Evolutionary conservation across 2,329 filamentous ascomycete genomes (phyloP), one percentile per base, ranked within the genome.

Genomic region (Pestalotiopsis sp.): DNA sequence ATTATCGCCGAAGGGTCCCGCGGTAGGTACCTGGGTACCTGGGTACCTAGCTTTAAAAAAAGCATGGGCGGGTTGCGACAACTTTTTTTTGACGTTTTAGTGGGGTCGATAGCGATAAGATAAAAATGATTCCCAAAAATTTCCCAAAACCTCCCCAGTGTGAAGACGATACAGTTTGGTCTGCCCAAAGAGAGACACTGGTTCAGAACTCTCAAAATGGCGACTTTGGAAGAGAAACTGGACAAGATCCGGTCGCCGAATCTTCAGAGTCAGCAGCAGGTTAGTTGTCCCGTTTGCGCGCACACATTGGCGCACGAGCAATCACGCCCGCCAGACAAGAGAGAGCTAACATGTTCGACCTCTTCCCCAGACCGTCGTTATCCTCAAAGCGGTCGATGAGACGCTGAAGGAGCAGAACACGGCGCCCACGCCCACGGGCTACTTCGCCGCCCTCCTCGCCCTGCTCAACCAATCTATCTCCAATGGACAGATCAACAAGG

Each of bases 241-340:
- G 93, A 95, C 84, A 98, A 97, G 88, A 98, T 98, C 81, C 93
- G 96, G 83, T 96, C 93, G 79, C 96, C 96, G 68, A 97, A 97
- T 82, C 90, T 98, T 77, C 93, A 98, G 82, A 97, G 93, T 80
- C 95, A 98, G 83, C 91, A 97, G 81, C 94, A 95, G 88, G 94
- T 96, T 84, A 74, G 85, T 80, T 20, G n/a, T 11, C 14, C 64
- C 6, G n/a, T 36, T 20, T n/a, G 13, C n/a, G n/a, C 14, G 36
- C 45, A 36, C 36, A 20, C 65, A 66, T 60, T 58, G 67, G 70
- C 56, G 63, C 56, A 70, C 7, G 4, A n/a, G 23, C 7, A n/a
- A 12, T 23, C 17, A 52, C 45, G 9, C 20, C 20, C 20, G 3
- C 11, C 57, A 39, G 31, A 60, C 23, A 41, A 31, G 45, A 57